Evolutionary conservation across 805 yeast genomes (phyloP).

Genomic region (Yamadazyma sp.): DNA sequence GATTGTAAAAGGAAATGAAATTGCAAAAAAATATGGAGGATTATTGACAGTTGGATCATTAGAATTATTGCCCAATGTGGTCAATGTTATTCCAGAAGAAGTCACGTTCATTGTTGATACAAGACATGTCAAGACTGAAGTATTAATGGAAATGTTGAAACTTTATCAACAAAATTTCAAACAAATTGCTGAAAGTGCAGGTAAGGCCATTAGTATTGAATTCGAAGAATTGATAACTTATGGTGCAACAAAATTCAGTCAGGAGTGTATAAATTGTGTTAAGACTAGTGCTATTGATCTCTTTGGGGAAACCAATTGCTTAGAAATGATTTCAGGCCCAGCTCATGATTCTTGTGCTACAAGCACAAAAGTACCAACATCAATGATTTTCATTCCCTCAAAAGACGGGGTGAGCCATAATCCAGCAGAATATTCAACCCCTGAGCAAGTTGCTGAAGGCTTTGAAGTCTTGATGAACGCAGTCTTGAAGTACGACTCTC

Average conservation of each 20-base stretch:
- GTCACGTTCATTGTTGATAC: conserved; percentile 60
- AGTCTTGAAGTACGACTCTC: conserved; percentile 30
- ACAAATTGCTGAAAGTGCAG: conserved; percentile 29
- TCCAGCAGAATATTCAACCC: conserved; percentile 62
- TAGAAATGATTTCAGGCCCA: conserved; percentile 62
- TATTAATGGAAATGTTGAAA: conserved; percentile 30
- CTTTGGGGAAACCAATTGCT: conserved; percentile 42
- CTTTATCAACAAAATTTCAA: conserved; percentile 36
- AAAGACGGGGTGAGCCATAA: conserved; percentile 44
- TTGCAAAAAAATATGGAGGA: conserved; percentile 51
- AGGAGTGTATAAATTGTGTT: conserved; percentile 50
- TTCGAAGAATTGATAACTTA: conserved; percentile 47
- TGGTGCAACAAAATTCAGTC: conserved; percentile 56
- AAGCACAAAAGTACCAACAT: conserved; percentile 55
- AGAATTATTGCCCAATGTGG: conserved; percentile 55
- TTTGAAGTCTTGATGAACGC: conserved; percentile 52
- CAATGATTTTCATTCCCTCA: conserved; percentile 68
- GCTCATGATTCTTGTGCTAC: conserved; percentile 73
- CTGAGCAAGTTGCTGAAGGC: conserved; percentile 63
- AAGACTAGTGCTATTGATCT: conserved; percentile 48
- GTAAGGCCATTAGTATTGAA: conserved; percentile 32
- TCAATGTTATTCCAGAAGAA: conserved; percentile 64
- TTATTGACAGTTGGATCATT: conserved; percentile 59
- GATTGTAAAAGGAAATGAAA: conserved; percentile 53
- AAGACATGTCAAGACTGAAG: conserved; percentile 51